A percentile compares a stretch with the other conserved stretches of the same genome.
Conservation (phyloP, 2,329 filamentous ascomycete species). For the Macrophomina phaseolina region DNA sequence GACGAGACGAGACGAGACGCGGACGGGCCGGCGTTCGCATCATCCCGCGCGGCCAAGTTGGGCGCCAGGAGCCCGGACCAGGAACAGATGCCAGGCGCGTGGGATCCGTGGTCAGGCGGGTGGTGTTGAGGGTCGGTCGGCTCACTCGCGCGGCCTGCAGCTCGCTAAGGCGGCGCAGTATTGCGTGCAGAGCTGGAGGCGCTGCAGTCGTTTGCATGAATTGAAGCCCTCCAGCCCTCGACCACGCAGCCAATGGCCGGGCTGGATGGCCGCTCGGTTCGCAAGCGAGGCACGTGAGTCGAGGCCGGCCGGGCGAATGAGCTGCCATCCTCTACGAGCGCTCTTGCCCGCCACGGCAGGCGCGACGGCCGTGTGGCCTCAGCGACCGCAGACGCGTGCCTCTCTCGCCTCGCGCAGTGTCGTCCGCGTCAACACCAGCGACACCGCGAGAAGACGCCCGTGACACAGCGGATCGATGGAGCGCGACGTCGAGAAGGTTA, state of each 20-base stretch:
- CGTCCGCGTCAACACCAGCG: constrained; percentile 5
- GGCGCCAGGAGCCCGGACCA: background rate
- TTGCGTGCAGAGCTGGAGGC: background rate
- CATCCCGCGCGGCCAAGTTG: background rate
- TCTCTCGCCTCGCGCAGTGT: background rate
- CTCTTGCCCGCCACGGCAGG: background rate
- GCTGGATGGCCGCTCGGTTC: background rate
- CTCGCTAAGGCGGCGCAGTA: constrained; percentile 2
- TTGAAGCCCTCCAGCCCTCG: background rate
- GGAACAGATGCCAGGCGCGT: background rate
- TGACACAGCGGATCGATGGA: background rate
- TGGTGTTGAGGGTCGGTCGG: constrained; percentile 5
- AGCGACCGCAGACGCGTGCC: background rate
- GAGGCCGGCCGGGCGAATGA: background rate
- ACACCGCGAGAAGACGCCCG: background rate
- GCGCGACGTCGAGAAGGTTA: constrained; percentile 17
- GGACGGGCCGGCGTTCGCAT: background rate
- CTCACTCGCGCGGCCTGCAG: background rate
- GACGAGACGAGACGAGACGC: background rate
- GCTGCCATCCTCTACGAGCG: background rate
- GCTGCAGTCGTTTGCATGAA: constrained; percentile 8
- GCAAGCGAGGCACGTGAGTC: background rate
- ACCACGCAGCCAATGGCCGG: background rate
- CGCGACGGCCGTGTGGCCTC: background rate
- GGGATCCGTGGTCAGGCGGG: background rate